A percentile compares a stretch with the other conserved stretches of the same genome.
These are phyloP conservation scores for Podaxis sp. DNA, from an alignment of 768 basidiomycete species.

Conservation along the genomic window DNA sequence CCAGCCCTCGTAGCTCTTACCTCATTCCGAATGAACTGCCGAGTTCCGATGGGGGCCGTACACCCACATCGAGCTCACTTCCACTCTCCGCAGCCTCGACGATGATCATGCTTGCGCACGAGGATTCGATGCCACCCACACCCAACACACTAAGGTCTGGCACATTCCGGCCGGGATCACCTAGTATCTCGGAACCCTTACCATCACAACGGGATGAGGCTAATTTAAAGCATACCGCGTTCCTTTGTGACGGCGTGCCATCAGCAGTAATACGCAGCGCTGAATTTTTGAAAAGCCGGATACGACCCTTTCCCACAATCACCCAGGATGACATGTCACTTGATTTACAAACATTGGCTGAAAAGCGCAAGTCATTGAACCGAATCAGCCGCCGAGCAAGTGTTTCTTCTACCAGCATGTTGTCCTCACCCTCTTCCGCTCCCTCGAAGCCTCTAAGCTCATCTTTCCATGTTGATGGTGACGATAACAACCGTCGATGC, in stretches of 20 bases:
- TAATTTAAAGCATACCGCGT: not conserved
- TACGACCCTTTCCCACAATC: slow-evolving; percentile 3
- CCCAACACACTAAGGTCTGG: not conserved
- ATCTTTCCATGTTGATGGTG: not conserved
- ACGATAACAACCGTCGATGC: not conserved
- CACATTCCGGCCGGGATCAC: not conserved
- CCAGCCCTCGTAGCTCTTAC: not conserved
- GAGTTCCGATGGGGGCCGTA: not conserved
- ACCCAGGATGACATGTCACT: slow-evolving; percentile 11
- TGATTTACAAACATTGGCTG: not conserved
- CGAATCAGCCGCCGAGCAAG: slow-evolving; percentile 4
- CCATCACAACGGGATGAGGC: not conserved
- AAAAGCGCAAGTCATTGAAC: not conserved
- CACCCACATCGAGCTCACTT: not conserved
- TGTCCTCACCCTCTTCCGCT: slow-evolving; percentile 3
- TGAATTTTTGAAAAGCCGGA: slow-evolving; percentile 4
- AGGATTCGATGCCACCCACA: not conserved
- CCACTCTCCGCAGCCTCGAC: not conserved
- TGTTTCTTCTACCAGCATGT: slow-evolving; percentile 7
- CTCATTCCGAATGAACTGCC: not conserved
- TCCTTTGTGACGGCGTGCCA: slow-evolving; percentile 1
- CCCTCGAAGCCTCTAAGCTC: not conserved
- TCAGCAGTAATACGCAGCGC: slow-evolving; percentile 5
- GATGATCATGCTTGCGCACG: not conserved
- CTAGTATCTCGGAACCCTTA: not conserved